A percentile compares a stretch with the other conserved stretches of the same genome.
These are phyloP conservation scores for Candida berthetii DNA, from an alignment of 805 yeast genomes.

Conservation along the genomic window DNA sequence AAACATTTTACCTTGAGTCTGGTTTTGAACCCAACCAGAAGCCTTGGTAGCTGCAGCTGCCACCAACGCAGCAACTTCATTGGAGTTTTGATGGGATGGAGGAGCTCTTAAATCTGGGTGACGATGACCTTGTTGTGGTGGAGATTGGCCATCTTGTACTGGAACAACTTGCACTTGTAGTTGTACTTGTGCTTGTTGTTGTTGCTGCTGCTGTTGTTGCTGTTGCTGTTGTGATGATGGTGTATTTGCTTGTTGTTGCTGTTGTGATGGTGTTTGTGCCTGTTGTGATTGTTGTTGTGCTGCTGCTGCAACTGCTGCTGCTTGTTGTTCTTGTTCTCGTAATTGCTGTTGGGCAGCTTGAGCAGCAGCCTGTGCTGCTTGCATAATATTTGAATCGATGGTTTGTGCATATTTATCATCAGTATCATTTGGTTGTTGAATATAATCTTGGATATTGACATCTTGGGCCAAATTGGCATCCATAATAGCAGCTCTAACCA, in stretches of 20 bases:
- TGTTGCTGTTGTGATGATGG: constrained; percentile 1
- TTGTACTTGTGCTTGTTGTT: neutral
- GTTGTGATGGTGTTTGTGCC: neutral
- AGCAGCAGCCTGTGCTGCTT: constrained; percentile 13
- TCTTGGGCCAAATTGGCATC: constrained; percentile 58
- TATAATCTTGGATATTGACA: constrained; percentile 24
- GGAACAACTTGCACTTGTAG: neutral
- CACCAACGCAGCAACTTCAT: constrained; percentile 32
- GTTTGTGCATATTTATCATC: constrained; percentile 3
- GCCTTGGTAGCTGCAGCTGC: constrained; percentile 40
- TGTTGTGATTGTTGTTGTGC: constrained; percentile 2
- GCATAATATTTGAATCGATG: constrained; percentile 19
- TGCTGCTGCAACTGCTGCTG: neutral
- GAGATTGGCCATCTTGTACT: neutral
- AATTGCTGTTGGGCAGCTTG: constrained; percentile 10
- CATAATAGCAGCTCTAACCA: constrained; percentile 65
- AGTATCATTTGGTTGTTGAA: constrained; percentile 16
- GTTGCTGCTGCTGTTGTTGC: neutral
- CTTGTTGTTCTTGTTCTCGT: neutral
- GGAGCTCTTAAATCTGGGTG: neutral
- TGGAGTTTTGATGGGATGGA: neutral
- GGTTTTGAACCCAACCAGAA: constrained; percentile 19
- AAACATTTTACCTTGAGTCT: constrained; percentile 32
- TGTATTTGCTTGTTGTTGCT: neutral
- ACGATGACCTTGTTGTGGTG: constrained; percentile 1